Conservation (phyloP, 1,139 yeast genomes). For the Taphrina flavorubra region DNA sequence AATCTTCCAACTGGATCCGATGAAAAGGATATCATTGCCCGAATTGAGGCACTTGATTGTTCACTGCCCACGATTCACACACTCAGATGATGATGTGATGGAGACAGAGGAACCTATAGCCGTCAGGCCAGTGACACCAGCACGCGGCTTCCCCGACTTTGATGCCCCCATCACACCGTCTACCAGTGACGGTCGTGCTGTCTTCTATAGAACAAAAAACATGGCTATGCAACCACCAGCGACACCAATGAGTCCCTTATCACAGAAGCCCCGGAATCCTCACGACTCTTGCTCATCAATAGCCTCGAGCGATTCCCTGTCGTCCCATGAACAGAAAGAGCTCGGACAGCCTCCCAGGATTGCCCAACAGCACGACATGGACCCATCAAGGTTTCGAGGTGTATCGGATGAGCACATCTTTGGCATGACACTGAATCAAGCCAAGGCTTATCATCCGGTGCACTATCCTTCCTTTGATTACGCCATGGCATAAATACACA, state of each 20-base stretch:
- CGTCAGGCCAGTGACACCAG: slow-evolving; percentile 15
- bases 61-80: slow-evolving; percentile 47
- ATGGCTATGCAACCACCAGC: slow-evolving; percentile 13
- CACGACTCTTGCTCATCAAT: slow-evolving; percentile 34
- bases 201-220: slow-evolving; percentile 4
- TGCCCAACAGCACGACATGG: background rate
- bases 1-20: slow-evolving; percentile 69
- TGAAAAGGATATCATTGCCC: slow-evolving; percentile 62
- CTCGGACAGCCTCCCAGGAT: slow-evolving; percentile 16
- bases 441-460: slow-evolving; percentile 2
- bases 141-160: slow-evolving; percentile 1
- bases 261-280: slow-evolving; percentile 17
- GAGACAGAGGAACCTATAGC: slow-evolving; percentile 20
- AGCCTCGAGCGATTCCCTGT: slow-evolving; percentile 31
- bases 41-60: slow-evolving; percentile 52
- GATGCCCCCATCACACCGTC: slow-evolving; percentile 35
- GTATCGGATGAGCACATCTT: slow-evolving; percentile 17
- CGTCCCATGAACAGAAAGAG: slow-evolving; percentile 27
- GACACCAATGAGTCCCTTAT: slow-evolving; percentile 15
- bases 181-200: slow-evolving; percentile 30
- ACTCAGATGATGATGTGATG: slow-evolving; percentile 26
- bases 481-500: slow-evolving; percentile 4
- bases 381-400: slow-evolving; percentile 5
- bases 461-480: slow-evolving; percentile 4
- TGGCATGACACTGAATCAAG: slow-evolving; percentile 13